Evolutionary conservation across 2,329 filamentous ascomycete genomes (phyloP).

Genomic region (Hypoxylon sp.): DNA sequence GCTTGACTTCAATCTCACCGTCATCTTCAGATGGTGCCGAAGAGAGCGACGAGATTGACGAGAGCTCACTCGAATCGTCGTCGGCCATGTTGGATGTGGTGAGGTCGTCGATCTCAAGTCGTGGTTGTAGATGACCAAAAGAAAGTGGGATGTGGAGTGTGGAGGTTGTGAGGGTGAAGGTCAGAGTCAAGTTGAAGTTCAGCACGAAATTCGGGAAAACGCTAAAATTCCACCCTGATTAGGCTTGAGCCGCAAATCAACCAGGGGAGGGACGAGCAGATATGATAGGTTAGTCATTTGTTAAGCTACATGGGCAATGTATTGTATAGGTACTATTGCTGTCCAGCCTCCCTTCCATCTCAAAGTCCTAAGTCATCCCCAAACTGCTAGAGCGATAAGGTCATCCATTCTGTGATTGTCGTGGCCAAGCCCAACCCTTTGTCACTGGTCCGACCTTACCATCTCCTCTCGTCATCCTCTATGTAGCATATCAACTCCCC

Average conservation of each 20-base stretch:
- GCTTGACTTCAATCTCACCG: constrained; percentile 65
- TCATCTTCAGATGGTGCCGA: constrained; percentile 68
- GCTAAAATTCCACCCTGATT: constrained; percentile 54
- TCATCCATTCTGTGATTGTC: constrained; percentile 20
- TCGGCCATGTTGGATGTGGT: constrained; percentile 65
- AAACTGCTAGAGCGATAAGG: constrained; percentile 23
- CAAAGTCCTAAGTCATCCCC: background rate
- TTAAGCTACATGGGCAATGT: constrained; percentile 46
- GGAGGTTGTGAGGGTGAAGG: constrained; percentile 47
- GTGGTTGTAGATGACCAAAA: constrained; percentile 27
- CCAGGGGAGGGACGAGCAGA: constrained; percentile 47
- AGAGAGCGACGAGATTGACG: constrained; percentile 68
- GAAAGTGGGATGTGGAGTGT: constrained; percentile 40
- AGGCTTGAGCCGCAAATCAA: constrained; percentile 54
- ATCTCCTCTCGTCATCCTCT: constrained; percentile 28
- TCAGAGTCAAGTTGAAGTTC: constrained; percentile 38
- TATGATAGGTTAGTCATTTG: constrained; percentile 53
- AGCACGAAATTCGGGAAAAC: constrained; percentile 53
- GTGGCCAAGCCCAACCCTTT: constrained; percentile 36
- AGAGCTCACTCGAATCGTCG: constrained; percentile 75
- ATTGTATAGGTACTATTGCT: constrained; percentile 2
- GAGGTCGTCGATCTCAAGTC: constrained; percentile 18
- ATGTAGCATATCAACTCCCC: constrained; percentile 18
- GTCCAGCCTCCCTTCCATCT: constrained; percentile 29
- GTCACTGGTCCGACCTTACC: constrained; percentile 36